Conservation (phyloP, 2,329 filamentous ascomycete genomes). For the Sporothrix luriei region DNA sequence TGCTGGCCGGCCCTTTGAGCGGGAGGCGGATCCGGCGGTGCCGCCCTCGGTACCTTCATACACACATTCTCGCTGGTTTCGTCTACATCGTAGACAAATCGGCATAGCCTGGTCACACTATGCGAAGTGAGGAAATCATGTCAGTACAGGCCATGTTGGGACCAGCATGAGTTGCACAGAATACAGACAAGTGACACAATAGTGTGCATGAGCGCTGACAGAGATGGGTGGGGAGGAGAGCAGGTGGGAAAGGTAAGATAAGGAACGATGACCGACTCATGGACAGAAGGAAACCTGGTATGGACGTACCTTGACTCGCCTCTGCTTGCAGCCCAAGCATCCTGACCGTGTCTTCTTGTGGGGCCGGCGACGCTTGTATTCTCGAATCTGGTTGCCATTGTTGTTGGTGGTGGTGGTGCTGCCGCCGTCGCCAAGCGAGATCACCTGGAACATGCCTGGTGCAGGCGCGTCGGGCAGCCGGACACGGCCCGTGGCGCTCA, state of each 20-base stretch:
- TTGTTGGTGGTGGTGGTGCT: constrained; percentile 35
- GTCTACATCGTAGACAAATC: constrained; percentile 36
- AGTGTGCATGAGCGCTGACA: background rate
- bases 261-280: background rate
- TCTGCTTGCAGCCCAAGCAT: constrained; percentile 37
- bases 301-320: constrained; percentile 37
- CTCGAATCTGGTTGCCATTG: constrained; percentile 32
- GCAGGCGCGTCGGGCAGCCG: constrained; percentile 27
- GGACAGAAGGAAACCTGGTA: background rate
- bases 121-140: background rate
- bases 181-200: background rate
- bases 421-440: constrained; percentile 33
- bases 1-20: background rate
- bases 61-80: constrained; percentile 35
- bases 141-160: background rate
- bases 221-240: background rate
- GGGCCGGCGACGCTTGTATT: constrained; percentile 37
- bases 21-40: background rate
- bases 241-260: background rate
- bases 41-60: constrained; percentile 30
- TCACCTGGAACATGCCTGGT: constrained; percentile 37
- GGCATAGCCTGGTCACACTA: constrained; percentile 38
- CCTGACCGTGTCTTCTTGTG: constrained; percentile 38
- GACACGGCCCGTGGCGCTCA: constrained; percentile 26
- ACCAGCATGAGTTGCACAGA: background rate